A percentile compares a stretch with the other conserved stretches of the same genome.
Conservation (phyloP, 2,329 filamentous ascomycete genomes). For the Aspergillus phoenicis region DNA sequence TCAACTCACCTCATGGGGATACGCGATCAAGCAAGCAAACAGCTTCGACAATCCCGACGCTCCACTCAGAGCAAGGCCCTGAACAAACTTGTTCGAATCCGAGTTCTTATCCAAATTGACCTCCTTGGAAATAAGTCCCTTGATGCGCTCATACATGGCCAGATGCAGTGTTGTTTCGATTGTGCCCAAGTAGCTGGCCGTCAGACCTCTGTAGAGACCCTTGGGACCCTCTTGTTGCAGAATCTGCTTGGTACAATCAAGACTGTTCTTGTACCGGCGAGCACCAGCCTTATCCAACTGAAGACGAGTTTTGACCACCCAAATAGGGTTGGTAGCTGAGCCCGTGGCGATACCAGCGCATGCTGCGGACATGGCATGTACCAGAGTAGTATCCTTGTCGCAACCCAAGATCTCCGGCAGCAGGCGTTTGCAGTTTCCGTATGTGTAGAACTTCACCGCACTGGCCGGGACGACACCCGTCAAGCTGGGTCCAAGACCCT, state of each 20-base stretch:
- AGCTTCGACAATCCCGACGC: conserved; percentile 40
- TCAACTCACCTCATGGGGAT: conserved; percentile 38
- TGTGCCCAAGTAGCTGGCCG: conserved; percentile 61
- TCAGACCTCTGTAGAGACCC: conserved; percentile 86
- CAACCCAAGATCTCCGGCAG: conserved; percentile 31
- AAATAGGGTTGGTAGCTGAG: conserved; percentile 43
- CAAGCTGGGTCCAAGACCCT: conserved; percentile 41
- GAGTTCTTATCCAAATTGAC: conserved; percentile 15
- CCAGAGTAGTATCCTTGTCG: conserved; percentile 34
- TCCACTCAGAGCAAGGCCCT: conserved; percentile 30
- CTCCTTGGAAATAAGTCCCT: conserved; percentile 27
- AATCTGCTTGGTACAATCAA: conserved; percentile 71
- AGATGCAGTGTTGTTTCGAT: conserved; percentile 42
- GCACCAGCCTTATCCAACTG: conserved; percentile 46
- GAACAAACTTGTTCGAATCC: conserved; percentile 19
- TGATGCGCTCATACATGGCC: conserved; percentile 41
- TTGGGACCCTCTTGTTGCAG: conserved; percentile 80
- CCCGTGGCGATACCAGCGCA: conserved; percentile 40
- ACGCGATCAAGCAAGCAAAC: conserved; percentile 35
- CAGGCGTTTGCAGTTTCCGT: conserved; percentile 43
- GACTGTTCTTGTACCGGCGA: conserved; percentile 58
- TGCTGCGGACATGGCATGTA: conserved; percentile 39
- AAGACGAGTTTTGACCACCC: conserved; percentile 71
- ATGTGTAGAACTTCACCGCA: conserved; percentile 44
- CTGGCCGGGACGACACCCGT: conserved; percentile 44